Conservation (phyloP, 2,329 filamentous ascomycete species). For the Dothideomycetidae sp. region DNA sequence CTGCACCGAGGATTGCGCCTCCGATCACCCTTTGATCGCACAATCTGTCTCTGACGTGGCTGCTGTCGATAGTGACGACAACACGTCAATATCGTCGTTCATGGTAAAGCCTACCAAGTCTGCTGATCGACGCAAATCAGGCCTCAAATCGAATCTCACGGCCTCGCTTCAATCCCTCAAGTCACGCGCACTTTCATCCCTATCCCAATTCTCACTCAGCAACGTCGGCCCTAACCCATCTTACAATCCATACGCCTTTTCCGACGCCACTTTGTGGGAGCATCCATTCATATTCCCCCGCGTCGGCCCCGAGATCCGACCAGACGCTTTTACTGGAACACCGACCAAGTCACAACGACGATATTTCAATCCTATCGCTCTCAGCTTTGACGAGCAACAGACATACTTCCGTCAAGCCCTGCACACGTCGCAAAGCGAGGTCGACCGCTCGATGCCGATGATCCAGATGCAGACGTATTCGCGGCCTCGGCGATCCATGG, state of each 20-base stretch:
- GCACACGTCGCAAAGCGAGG: conserved; percentile 19
- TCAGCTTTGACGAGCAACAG: conserved; percentile 25
- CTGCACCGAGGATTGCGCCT: conserved; percentile 39
- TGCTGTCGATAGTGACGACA: conserved; percentile 15
- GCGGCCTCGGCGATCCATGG: conserved; percentile 18
- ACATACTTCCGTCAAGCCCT: conserved; percentile 24
- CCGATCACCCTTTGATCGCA: conserved; percentile 43
- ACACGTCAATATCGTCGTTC: conserved; percentile 18
- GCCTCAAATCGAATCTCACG: conserved; percentile 50
- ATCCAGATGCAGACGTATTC: conserved; percentile 51
- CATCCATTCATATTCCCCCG: conserved; percentile 43
- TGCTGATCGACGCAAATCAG: conserved; percentile 15
- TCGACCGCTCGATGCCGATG: conserved; percentile 33
- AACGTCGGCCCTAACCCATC: conserved; percentile 13
- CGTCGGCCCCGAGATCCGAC: conserved; percentile 47
- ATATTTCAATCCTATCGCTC: conserved; percentile 43
- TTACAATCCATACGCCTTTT: conserved; percentile 33
- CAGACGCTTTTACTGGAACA: conserved; percentile 37
- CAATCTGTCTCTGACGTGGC: conserved; percentile 16
- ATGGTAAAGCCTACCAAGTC: conserved; percentile 29
- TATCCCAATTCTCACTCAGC: conserved; percentile 40
- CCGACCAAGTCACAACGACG: conserved; percentile 44
- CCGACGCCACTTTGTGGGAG: conserved; percentile 46
- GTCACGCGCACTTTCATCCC: conserved; percentile 42
- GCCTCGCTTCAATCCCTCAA: conserved; percentile 48